Conservation (phyloP, 2,329 filamentous ascomycete genomes). For the Calonectria hongkongensis region DNA sequence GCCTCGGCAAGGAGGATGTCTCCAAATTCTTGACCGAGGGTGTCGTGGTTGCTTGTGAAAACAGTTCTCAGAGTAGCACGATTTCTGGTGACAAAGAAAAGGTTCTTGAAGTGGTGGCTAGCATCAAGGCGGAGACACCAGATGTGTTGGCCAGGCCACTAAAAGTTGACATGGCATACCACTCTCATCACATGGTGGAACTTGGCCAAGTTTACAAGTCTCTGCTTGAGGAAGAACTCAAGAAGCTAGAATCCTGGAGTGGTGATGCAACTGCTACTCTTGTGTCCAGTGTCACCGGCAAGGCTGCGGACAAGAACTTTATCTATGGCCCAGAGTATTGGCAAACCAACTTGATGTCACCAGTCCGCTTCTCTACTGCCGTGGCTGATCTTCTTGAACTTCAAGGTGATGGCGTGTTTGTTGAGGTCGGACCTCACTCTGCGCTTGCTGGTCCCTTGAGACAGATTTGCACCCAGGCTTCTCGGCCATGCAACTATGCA, state of each 20-base stretch:
- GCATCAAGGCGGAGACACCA: conserved; percentile 54
- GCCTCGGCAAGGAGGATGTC: conserved; percentile 58
- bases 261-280: conserved; percentile 15
- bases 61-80: conserved; percentile 60
- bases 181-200: conserved; percentile 62
- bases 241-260: conserved; percentile 25
- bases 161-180: conserved; percentile 65
- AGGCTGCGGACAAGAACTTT: conserved; percentile 45
- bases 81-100: conserved; percentile 39
- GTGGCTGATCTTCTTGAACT: conserved; percentile 34
- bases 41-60: conserved; percentile 61
- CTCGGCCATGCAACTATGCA: conserved; percentile 1
- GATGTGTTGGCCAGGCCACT: conserved; percentile 58
- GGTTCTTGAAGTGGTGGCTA: conserved; percentile 53
- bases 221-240: conserved; percentile 42
- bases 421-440: conserved; percentile 55
- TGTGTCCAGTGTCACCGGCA: conserved; percentile 57
- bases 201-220: conserved; percentile 51
- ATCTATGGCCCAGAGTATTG: conserved; percentile 52
- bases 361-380: conserved; percentile 53
- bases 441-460: conserved; percentile 52
- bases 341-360: conserved; percentile 56
- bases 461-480: conserved; percentile 47
- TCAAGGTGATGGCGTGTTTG: conserved; percentile 40
- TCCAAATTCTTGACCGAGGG: conserved; percentile 51